Base-by-base conservation (phyloP, 345 rosid genomes). In the Citrus maxima region DNA sequence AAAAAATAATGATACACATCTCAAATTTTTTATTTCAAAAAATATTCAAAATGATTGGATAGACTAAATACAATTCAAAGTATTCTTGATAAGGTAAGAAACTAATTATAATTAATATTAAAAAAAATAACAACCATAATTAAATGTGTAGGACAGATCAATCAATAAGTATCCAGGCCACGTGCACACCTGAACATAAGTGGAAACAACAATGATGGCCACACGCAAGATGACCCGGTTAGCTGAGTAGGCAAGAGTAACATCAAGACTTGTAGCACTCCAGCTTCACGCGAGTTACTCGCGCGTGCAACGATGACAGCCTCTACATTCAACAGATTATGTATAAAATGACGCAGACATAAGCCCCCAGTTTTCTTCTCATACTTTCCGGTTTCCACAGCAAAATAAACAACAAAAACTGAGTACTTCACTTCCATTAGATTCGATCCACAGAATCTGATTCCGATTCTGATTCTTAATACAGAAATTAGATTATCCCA, bases 381-480 rank as follows among this genome's bases (percentile, higher is more conserved):
- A 5, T 19, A 18, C 8, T 54, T 18, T 24, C 7, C 1, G 4
- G 64, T 22, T 72, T 32, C 30, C 67, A 8, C 1, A 58, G 42
- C 24, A 5, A 13, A 37, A 37, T 10, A 2, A 27, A 62, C 21
- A 74, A 27, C 54, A 27, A 42, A 6, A 37, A 8, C 25, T 19
- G 34, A 51, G 60, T 13, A 28, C 18, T 28, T 70, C n/a, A 30
- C 61, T 49, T 49, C 10, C 18, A 30, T 21, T 64, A 30, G 70
- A 30, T 28, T 64, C 32, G 70, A 49, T 63, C 70, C 1, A 56
- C 3, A 78, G 86, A 78, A 66, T 76, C 74, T 68, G 63, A 67
- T 79, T 70, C 85, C 51, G 56, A 51, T 14, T 54, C 28, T 22
- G 78, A 69, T 67, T 81, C 75, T 21, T 22, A 69, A 25, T 71